Base-by-base conservation (phyloP, 768 basidiomycete species). In the Galerina sulciceps region DNA sequence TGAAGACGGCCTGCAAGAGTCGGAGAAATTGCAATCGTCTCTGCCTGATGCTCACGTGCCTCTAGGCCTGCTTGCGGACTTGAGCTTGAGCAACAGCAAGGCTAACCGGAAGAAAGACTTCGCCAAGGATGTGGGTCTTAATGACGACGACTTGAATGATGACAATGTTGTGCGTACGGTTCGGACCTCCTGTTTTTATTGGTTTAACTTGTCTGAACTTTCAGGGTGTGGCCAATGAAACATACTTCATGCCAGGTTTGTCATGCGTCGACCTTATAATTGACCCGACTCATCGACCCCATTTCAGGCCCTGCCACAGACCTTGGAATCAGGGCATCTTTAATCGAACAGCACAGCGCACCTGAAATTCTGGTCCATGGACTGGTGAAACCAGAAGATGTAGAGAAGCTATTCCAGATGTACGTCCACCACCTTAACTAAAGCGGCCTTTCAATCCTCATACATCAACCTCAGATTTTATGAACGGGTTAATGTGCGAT, bases 341-440 rank as follows among this genome's bases (percentile, higher is more conserved):
- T 92, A 66, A 91, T 93, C 45, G 90, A 92, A 65, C 86, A 84
- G 57, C 88, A 91, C 62, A 89, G 84, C 63, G 88, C 90, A 0
- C 92, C 92, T 0, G 91, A 93, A 65, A 92, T 94, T 55, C 68
- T 94, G 41, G 83, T 91, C 1, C 91, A 93, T 63, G 90, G 90
- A 10, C 74, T 94, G 18, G 90, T 94, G 36, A 86, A 85, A 1
- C 84, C 88, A 0, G 83, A 84, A 46, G 92, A 94, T 60, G 91
- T 93, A 2, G 88, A 93, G 57, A 87, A 87, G 62, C 73, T 94
- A n/a, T 94, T 94, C 63, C 81, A 90, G 35, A 91, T 94, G 90
- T 92, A 64, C 34, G 91, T 80, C 8, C 26, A 31, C 20, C 4
- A 35, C 58, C 26, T 37, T 41, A 22, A 20, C 45, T 41, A 15